Evolutionary conservation across 2,329 filamentous ascomycete species (phyloP).

Genomic region (Apiospora rasikravindrae): DNA sequence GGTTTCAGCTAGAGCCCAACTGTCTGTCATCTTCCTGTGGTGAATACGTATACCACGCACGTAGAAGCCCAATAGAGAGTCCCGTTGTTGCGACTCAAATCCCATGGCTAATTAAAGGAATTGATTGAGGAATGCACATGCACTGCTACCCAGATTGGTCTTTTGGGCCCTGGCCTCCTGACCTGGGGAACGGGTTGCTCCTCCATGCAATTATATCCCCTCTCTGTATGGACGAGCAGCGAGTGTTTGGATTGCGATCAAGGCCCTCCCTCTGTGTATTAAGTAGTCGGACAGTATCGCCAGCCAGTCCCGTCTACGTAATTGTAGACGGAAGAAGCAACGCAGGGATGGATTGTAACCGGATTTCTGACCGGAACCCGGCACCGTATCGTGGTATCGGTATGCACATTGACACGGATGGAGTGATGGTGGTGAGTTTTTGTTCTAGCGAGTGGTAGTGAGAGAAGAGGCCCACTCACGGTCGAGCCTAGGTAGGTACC

Average conservation of each 20-base stretch:
- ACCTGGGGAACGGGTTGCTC: background rate
- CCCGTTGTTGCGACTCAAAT: background rate
- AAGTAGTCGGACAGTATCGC: background rate
- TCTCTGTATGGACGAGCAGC: background rate
- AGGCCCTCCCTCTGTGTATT: background rate
- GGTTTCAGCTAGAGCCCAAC: background rate
- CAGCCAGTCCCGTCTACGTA: background rate
- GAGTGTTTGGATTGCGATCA: background rate
- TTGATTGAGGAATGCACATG: background rate
- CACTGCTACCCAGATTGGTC: background rate
- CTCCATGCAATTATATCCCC: background rate
- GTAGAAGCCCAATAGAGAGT: background rate
- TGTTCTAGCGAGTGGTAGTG: background rate
- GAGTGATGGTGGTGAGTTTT: conserved; percentile 7
- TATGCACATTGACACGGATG: conserved; percentile 4
- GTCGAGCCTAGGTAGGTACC: background rate
- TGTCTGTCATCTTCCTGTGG: background rate
- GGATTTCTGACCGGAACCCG: background rate
- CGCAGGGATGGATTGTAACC: background rate
- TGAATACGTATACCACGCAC: background rate
- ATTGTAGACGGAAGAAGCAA: background rate
- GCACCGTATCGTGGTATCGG: background rate
- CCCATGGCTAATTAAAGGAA: background rate
- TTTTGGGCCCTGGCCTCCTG: background rate
- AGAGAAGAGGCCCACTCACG: background rate